These are phyloP conservation scores for Colletotrichum scovillei DNA, from an alignment of 2,329 filamentous ascomycete genomes.

Conservation along the genomic window DNA sequence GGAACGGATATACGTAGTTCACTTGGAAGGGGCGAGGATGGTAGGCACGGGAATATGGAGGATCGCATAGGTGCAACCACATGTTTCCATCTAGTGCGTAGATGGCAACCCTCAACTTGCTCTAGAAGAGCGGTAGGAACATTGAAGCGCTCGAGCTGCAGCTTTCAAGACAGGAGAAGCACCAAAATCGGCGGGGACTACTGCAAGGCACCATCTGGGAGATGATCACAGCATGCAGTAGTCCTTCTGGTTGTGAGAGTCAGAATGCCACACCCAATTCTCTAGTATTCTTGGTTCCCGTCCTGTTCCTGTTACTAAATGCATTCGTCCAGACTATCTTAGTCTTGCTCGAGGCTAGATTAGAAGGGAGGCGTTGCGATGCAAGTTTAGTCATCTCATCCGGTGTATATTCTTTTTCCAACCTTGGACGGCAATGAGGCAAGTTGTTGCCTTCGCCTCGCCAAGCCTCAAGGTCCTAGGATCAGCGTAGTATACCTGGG, in stretches of 20 bases:
- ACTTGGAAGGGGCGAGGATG: slow-evolving; percentile 11
- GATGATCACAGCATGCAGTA: slow-evolving; percentile 25
- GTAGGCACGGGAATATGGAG: slow-evolving; percentile 14
- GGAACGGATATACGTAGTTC: background rate
- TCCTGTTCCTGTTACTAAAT: slow-evolving; percentile 6
- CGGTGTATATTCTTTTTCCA: no score
- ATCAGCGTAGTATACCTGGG: background rate
- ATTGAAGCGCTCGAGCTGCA: slow-evolving; percentile 30
- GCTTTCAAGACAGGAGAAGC: slow-evolving; percentile 34
- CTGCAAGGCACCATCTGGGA: slow-evolving; percentile 35
- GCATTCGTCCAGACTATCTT: slow-evolving; percentile 22
- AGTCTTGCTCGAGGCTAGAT: slow-evolving; percentile 14
- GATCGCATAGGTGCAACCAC: slow-evolving; percentile 18
- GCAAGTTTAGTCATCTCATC: slow-evolving; percentile 15
- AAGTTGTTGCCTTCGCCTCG: slow-evolving; percentile 16
- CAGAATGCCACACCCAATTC: background rate
- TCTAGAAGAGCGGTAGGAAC: slow-evolving; percentile 14
- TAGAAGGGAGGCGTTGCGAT: slow-evolving; percentile 15
- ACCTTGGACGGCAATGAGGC: slow-evolving; percentile 14
- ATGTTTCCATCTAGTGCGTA: slow-evolving; percentile 13
- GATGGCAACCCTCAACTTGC: background rate
- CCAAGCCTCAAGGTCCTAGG: slow-evolving; percentile 2
- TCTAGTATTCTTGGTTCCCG: background rate
- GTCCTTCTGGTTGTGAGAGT: background rate
- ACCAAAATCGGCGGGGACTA: slow-evolving; percentile 27